Evolutionary conservation across 2,329 filamentous ascomycete genomes (phyloP), one percentile per base, ranked within the genome.

Genomic region (Alternaria brassicicola): DNA sequence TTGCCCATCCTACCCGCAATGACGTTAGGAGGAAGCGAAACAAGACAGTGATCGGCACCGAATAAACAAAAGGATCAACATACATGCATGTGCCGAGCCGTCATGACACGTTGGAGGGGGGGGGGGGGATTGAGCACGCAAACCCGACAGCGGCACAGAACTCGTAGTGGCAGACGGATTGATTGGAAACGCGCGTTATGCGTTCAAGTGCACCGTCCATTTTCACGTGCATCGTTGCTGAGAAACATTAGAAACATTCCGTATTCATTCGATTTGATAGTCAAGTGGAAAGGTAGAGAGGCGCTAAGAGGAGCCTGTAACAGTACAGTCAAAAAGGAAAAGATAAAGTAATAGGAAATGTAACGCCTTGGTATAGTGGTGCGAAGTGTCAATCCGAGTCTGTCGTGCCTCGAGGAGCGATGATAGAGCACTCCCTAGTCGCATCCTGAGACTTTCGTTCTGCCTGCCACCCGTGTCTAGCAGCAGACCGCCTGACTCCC

Each of bases 341-440:
- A 21, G 13, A 26, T 28, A 9, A 25, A 46, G 33, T 49, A 49
- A 33, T 35, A 49, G 33, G 23, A 49, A 49, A 49, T 26, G 33
- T 26, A 38, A 49, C 47, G 47, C 47, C 47, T 26, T 49, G 47
- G 47, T 49, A 49, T 49, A 49, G 23, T 49, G 23, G 33, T 38
- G 33, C 38, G 17, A 49, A 35, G 30, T 38, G 8, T 49, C 21
- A 6, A 28, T 35, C 31, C 47, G 47, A 49, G 43, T 15, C 41
- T 9, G 30, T 47, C 28, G 21, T 47, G 43, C 30, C 13, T 33
- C 30, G 43, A 33, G 19, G 43, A 47, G 43, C 28, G 43, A 33
- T 35, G 13, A 47, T 47, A n/a, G 12, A 39, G 25, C 15, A 35
- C 47, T 38, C 21, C 9, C 3, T 35, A 17, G 46, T 12, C 7